A percentile compares a stretch with the other conserved stretches of the same genome.
Evolutionary conservation across 75 land plant genomes (phyloP).

Genomic region (Selaginella moellendorffii): DNA sequence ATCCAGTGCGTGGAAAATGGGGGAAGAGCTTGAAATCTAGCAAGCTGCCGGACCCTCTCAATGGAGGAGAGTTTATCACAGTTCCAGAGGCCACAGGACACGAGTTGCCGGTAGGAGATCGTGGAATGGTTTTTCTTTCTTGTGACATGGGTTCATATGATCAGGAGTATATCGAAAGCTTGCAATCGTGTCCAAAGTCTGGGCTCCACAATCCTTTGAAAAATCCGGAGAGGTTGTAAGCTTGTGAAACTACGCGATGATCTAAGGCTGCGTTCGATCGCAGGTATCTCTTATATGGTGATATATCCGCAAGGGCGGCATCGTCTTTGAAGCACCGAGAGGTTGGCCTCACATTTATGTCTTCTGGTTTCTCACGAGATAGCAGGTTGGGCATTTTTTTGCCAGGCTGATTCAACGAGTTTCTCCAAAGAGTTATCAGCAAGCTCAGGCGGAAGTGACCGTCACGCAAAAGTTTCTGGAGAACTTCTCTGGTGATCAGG

Average conservation of each 20-base stretch:
- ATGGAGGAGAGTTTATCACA: constrained; percentile 75
- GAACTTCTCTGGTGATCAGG: constrained; percentile 99
- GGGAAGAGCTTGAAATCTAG: constrained; percentile 34
- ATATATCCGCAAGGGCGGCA: constrained; percentile 74
- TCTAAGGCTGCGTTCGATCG: constrained; percentile 6
- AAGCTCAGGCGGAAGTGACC: constrained; percentile 74
- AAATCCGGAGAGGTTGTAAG: constrained; percentile 87
- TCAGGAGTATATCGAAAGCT: constrained; percentile 82
- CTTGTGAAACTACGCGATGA: too few species aligned
- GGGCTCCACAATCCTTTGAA: constrained; percentile 90
- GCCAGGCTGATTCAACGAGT: constrained; percentile 85
- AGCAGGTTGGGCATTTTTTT: constrained; percentile 70
- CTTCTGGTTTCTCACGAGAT: not conserved
- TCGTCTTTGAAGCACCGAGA: constrained; percentile 55
- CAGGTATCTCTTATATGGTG: constrained; percentile 86
- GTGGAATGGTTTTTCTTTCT: not conserved
- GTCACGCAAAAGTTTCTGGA: constrained; percentile 87
- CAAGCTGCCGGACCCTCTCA: constrained; percentile 61
- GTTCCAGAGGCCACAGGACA: constrained; percentile 52
- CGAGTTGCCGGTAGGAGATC: constrained; percentile 39
- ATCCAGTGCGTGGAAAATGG: constrained; percentile 92
- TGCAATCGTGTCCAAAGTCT: constrained; percentile 68
- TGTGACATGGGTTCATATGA: constrained; percentile 1
- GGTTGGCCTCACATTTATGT: constrained; percentile 19
- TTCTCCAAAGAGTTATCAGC: constrained; percentile 88